Base-by-base conservation (phyloP, 1,139 yeast genomes). In the Candida albicans region DNA sequence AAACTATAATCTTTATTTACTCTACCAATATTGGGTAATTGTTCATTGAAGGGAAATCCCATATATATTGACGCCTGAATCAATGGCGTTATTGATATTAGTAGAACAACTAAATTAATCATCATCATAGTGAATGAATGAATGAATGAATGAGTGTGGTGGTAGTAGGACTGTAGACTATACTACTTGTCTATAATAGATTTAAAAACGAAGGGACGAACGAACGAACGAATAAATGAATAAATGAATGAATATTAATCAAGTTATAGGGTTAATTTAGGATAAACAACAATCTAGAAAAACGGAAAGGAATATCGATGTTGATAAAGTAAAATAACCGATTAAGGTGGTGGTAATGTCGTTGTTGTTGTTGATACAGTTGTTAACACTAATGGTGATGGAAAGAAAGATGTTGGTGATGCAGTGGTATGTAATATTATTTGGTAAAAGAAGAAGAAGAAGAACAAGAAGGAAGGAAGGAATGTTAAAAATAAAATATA, bases 21-120 rank as follows among this genome's bases (percentile, higher is more conserved):
- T 46, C 96, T 75, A 4, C 96, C 97, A 10, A 93, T 87, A 31
- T 90, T 85, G 13, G 98, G 98, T 32, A 82, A 74, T 64, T 93
- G 99, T 58, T 83, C 82, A 52, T 77, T 67, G 57, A 93, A 79
- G 7, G 97, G 95, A 69, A 86, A 91, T 36, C 91, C 90, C 47
- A 81, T 75, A 50, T 78, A 77, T 35, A 71, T 61, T 42, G 62
- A 62, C 12, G 39, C 39, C 12, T 37, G 29, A 22, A 30, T 22
- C 39, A 29, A 37, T 29, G 30, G 34, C n/a, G 14, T 29, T 30
- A 37, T 29, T 30, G 39, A 30, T 37, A 37, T 37, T 37, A 37
- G 39, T 37, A 37, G 39, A 24, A 29, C 12, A 18, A 30, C 6
- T 31, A 26, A 15, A 11, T 22, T 24, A 9, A 30, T n/a, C 29